phyloP scores from a whole-genome alignment of 78 protist genomes.

The Dictyostelium firmibasis region DNA sequence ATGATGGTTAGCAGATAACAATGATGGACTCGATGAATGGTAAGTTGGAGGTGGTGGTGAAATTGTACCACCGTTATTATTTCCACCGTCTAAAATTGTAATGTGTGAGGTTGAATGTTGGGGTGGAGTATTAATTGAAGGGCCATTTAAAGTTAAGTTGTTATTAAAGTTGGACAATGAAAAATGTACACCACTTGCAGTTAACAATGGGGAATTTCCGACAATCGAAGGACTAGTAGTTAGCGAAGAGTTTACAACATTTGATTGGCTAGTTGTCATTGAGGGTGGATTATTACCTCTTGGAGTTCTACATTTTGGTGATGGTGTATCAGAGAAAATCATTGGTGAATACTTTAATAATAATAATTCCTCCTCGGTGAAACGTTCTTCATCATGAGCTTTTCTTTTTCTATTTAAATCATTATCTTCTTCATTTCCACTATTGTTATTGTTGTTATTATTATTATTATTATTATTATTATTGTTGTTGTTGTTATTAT shows the following conservation, averaged over 20 bases:
- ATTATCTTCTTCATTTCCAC: neutral
- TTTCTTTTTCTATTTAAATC: conserved; percentile 52
- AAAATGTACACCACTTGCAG: conserved; percentile 43
- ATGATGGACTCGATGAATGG: neutral
- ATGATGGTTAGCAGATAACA: neutral
- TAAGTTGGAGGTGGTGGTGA: conserved; percentile 19
- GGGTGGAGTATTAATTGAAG: neutral
- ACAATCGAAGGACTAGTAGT: conserved; percentile 45
- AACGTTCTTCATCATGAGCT: conserved; percentile 52
- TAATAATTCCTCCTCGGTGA: conserved; percentile 32
- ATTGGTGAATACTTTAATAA: conserved; percentile 64
- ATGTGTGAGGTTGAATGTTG: neutral
- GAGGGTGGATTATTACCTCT: conserved; percentile 29
- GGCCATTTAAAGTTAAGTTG: conserved; percentile 15
- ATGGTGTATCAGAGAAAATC: conserved; percentile 67
- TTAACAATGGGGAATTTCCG: conserved; percentile 44
- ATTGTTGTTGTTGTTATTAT: neutral
- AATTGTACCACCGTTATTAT: neutral
- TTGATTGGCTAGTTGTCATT: neutral
- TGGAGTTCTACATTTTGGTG: conserved; percentile 77
- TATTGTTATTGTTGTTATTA: neutral
- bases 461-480: neutral
- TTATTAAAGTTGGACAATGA: conserved; percentile 39
- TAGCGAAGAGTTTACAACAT: neutral
- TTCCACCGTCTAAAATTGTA: neutral